phyloP scores from a whole-genome alignment of 805 yeast species.

The Metschnikowia reukaufii region DNA sequence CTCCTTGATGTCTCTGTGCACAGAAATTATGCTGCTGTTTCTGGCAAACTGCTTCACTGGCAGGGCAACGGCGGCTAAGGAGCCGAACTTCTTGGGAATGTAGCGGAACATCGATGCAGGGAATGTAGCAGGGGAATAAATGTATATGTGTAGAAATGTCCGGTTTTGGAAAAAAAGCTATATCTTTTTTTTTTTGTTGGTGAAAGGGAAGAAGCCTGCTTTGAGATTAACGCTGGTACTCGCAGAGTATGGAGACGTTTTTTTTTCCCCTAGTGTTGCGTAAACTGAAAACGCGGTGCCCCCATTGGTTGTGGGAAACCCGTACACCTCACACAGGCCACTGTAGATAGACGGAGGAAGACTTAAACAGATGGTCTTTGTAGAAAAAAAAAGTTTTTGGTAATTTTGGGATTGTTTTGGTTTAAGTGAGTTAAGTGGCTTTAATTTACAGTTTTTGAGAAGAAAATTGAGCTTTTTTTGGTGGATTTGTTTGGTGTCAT shows the following conservation, averaged over 20 bases:
- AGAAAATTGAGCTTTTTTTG: too few species aligned
- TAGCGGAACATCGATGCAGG: slow-evolving; percentile 24
- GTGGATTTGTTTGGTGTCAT: too few species aligned
- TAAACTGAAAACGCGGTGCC: slow-evolving; percentile 17
- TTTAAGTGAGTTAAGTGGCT: too few species aligned
- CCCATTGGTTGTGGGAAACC: slow-evolving; percentile 19
- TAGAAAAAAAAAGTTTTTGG: background rate
- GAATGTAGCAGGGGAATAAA: too few species aligned
- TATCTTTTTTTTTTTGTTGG: background rate
- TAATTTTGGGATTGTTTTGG: too few species aligned
- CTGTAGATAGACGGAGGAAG: background rate
- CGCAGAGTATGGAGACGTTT: background rate
- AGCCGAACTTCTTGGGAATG: slow-evolving; percentile 17
- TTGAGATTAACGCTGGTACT: background rate
- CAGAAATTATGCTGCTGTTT: slow-evolving; percentile 47
- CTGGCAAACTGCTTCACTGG: slow-evolving; percentile 24
- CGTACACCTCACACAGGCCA: slow-evolving; percentile 10
- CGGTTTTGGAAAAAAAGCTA: background rate
- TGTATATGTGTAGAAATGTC: background rate
- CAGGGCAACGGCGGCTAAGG: slow-evolving; percentile 10
- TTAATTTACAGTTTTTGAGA: too few species aligned
- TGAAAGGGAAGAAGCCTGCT: background rate
- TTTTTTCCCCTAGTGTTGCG: slow-evolving; percentile 12
- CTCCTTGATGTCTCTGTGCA: slow-evolving; percentile 69
- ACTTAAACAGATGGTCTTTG: background rate